A percentile compares a stretch with the other conserved stretches of the same genome.
Evolutionary conservation across 345 rosid species (phyloP).

Genomic region (Arabidopsis suecica): DNA sequence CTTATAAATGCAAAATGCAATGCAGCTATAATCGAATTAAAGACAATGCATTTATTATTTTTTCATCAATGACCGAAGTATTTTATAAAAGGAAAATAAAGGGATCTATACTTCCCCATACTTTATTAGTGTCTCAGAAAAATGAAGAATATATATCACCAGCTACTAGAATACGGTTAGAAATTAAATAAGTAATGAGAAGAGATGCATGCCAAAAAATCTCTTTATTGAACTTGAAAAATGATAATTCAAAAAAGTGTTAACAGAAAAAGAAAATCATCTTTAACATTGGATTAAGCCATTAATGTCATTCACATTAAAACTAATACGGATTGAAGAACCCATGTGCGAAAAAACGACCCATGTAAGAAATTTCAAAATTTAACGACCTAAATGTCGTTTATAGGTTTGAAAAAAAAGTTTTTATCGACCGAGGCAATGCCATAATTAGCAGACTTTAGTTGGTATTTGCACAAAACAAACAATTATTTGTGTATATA

Average conservation of each 20-base stretch:
- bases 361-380: background rate
- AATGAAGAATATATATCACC: background rate
- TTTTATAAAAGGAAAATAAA: background rate
- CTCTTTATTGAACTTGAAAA: background rate
- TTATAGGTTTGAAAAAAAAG: background rate
- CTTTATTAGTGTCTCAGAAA: slow-evolving; percentile 2
- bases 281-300: background rate
- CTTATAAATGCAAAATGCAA: slow-evolving; percentile 45
- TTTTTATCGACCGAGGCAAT: background rate
- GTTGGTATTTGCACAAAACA: slow-evolving; percentile 7
- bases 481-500: background rate
- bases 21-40: slow-evolving; percentile 45
- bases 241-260: background rate
- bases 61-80: slow-evolving; percentile 27
- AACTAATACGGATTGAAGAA: background rate
- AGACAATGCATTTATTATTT: slow-evolving; percentile 41
- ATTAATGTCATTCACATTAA: background rate
- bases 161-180: background rate
- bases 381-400: slow-evolving; percentile 4
- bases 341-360: slow-evolving; percentile 11
- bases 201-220: slow-evolving; percentile 9
- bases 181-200: background rate
- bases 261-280: background rate
- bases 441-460: background rate
- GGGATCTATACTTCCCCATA: background rate